Base-by-base conservation (phyloP, 495 filamentous ascomycete species). In the Lindgomyces ingoldianus region DNA sequence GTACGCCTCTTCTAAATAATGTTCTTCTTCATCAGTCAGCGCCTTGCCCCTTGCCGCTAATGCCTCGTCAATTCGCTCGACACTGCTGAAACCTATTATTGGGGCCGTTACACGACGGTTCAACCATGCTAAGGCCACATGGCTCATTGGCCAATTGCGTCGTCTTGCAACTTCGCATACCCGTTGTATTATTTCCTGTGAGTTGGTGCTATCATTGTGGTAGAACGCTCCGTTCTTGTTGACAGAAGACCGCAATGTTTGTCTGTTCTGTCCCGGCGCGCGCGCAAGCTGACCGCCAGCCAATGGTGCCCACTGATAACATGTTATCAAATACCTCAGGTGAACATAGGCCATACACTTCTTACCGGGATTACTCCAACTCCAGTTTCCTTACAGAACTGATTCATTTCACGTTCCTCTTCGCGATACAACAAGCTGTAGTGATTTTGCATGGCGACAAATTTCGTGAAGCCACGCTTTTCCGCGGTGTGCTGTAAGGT, bases 371-470 rank as follows among this genome's bases (percentile, higher is more conserved):
- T 45, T 6, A 62, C 10, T 24, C 49, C 60, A 9, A 62, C 48
- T 16, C 71, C 71, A 21, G 65, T 66, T n/a, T 64, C 62, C 6
- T 66, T 53, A 57, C 71, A 73, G 52, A 54, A 70, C 3, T 29
- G 55, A 19, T 55, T 69, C 65, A 70, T 71, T 58, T 71, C 71
- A 21, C 71, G 46, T 48, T 61, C 82, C 72, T 86, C 82, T 57
- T 86, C 83, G 33, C 84, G 82, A 56, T 79, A 79, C 27, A 83
- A 62, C 1, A 84, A 75, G 60, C 81, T 83, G 70, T 85, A 78
- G 73, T 78, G 81, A 70, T 81, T 81, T 52, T 84, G 82, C 83
- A 85, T 84, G 39, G 71, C 77, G 72, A 84, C 80, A 67, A 84
- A 85, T 41, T 79, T 72, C 63, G 81, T 79, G 82, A 82, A 84